A percentile compares a stretch with the other conserved stretches of the same genome.
Conservation (phyloP, 1,284 basidiomycete species). For the Albatrellus sp. region DNA sequence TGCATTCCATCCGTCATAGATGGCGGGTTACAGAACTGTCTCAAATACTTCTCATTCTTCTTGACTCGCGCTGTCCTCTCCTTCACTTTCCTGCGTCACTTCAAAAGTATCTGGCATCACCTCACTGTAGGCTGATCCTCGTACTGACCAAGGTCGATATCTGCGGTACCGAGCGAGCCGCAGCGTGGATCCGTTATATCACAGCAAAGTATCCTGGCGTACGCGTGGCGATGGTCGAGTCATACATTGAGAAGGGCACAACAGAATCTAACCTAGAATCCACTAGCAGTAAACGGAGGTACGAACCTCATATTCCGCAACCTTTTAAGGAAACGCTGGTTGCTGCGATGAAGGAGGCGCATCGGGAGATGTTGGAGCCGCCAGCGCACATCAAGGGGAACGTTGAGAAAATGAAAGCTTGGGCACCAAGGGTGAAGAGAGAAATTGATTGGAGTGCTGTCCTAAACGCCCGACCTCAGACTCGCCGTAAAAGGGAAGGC, state of each 20-base stretch:
- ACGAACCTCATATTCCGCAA: slow-evolving; percentile 57
- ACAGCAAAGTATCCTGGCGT: slow-evolving; percentile 37
- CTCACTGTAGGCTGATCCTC: slow-evolving; percentile 51
- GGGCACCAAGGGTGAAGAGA: slow-evolving; percentile 54
- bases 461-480: slow-evolving; percentile 26
- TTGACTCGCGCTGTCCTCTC: slow-evolving; percentile 79
- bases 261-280: slow-evolving; percentile 15
- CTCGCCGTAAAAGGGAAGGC: slow-evolving; percentile 17
- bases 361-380: slow-evolving; percentile 57
- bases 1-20: slow-evolving; percentile 23
- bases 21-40: slow-evolving; percentile 70
- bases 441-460: slow-evolving; percentile 67
- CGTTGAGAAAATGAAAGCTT: slow-evolving; percentile 41
- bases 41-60: slow-evolving; percentile 72
- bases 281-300: slow-evolving; percentile 18
- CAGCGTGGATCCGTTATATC: slow-evolving; percentile 62
- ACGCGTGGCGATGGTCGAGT: slow-evolving; percentile 62
- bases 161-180: slow-evolving; percentile 25
- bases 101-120: slow-evolving; percentile 28
- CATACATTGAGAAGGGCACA: slow-evolving; percentile 44
- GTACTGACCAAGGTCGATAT: slow-evolving; percentile 75
- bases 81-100: slow-evolving; percentile 56
- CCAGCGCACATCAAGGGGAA: slow-evolving; percentile 45
- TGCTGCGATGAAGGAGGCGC: slow-evolving; percentile 51
- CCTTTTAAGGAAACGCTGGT: slow-evolving; percentile 53